Evolutionary conservation across 805 yeast genomes (phyloP).

Genomic region (Kuraishia piskuri): DNA sequence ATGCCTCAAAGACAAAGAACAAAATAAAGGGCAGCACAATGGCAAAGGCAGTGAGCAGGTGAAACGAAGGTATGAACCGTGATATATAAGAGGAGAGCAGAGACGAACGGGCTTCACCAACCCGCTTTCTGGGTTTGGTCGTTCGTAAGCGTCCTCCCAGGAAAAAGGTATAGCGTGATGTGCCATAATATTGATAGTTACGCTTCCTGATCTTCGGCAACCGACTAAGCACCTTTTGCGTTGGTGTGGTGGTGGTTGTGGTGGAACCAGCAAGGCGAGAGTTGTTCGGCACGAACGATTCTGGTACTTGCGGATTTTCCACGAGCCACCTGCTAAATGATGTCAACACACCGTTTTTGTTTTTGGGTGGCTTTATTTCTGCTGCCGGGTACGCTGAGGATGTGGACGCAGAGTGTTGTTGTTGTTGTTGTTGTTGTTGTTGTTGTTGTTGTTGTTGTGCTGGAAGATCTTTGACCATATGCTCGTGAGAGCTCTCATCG

Average conservation of each 20-base stretch:
- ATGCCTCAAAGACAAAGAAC: slow-evolving; percentile 40
- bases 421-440: no score
- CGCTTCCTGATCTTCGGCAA: not conserved
- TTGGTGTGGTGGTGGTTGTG: not conserved
- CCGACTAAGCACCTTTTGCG: not conserved
- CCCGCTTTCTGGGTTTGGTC: slow-evolving; percentile 19
- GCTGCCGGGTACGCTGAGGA: no score
- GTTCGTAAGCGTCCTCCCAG: slow-evolving; percentile 59
- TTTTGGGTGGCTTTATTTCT: no score
- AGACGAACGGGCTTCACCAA: not conserved
- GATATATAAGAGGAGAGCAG: not conserved
- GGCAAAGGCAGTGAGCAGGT: slow-evolving; percentile 25
- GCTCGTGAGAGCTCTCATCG: not conserved
- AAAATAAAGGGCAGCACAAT: slow-evolving; percentile 40
- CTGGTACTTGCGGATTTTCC: not conserved
- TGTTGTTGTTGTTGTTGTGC: not conserved
- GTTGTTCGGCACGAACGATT: no score
- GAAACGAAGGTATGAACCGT: slow-evolving; percentile 20
- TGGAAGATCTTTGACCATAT: not conserved
- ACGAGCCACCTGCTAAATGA: not conserved
- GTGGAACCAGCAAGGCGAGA: not conserved
- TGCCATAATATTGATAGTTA: slow-evolving; percentile 36
- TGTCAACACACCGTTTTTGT: not conserved
- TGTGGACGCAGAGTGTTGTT: no score
- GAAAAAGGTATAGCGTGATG: slow-evolving; percentile 37